These are phyloP conservation scores for Paramecium octaurelia DNA, from an alignment of 73 alveolate species.

Conservation along the genomic window DNA sequence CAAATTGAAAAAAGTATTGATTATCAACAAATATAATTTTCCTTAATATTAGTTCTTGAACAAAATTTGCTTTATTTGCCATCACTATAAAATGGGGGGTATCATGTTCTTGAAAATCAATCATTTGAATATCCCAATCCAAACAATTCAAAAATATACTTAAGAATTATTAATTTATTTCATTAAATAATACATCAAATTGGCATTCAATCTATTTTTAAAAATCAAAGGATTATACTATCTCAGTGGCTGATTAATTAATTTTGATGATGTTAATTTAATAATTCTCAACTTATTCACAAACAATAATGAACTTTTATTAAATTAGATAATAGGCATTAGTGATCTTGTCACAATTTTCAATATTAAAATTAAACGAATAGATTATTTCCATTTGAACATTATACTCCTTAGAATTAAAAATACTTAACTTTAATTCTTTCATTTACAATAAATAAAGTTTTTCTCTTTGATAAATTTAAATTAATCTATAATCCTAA, in stretches of 20 bases:
- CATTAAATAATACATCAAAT: background rate
- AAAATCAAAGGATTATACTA: background rate
- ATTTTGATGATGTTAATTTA: background rate
- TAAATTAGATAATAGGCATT: background rate
- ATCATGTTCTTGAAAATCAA: background rate
- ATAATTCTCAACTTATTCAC: background rate
- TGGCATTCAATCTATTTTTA: background rate
- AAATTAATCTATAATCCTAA: background rate
- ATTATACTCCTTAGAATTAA: background rate
- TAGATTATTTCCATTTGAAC: background rate
- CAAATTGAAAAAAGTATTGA: background rate
- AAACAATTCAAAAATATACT: background rate
- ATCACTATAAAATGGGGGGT: background rate
- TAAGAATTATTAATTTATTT: background rate
- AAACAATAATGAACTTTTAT: background rate
- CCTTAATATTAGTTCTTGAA: background rate
- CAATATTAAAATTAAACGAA: background rate
- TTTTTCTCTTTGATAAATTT: background rate
- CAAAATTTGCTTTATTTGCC: background rate
- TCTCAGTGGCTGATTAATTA: background rate
- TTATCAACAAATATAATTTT: background rate
- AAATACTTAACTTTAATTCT: background rate
- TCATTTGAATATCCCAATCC: background rate
- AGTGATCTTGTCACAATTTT: background rate
- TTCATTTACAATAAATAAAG: background rate